These are phyloP conservation scores for Catharanthus roseus DNA, from an alignment of 257 asterid species.

Conservation along the genomic window DNA sequence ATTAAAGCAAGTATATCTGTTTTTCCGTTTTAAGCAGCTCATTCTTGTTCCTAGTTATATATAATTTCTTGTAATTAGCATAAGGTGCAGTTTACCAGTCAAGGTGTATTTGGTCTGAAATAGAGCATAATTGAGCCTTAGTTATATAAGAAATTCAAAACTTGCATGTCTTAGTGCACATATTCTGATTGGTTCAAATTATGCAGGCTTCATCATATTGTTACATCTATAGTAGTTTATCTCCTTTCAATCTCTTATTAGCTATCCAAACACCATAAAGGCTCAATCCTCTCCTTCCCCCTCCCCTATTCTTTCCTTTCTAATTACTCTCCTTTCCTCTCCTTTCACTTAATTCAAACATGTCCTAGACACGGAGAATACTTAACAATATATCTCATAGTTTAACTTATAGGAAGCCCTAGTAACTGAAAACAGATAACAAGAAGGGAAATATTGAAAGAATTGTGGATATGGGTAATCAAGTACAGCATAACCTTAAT, in stretches of 20 bases:
- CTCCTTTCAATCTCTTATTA: too few species aligned
- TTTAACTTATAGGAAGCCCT: neutral
- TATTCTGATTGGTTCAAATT: too few species aligned
- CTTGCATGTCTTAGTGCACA: too few species aligned
- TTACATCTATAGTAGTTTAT: too few species aligned
- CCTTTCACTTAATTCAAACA: too few species aligned
- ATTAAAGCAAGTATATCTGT: neutral
- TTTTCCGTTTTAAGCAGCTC: neutral
- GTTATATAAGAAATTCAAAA: too few species aligned
- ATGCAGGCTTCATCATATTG: too few species aligned
- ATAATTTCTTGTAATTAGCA: neutral
- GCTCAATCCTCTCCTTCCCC: too few species aligned
- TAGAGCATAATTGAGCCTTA: neutral
- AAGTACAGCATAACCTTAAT: neutral
- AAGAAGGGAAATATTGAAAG: conserved; percentile 9
- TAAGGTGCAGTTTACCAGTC: neutral
- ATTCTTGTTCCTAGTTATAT: neutral
- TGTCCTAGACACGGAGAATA: neutral
- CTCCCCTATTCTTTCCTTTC: too few species aligned
- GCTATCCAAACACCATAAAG: too few species aligned
- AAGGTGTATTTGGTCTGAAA: neutral
- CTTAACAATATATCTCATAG: neutral
- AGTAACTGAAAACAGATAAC: neutral
- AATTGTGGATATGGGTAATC: neutral
- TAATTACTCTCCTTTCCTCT: too few species aligned